Conservation (phyloP, 805 yeast species). For the Wickerhamomyces silvicola region DNA sequence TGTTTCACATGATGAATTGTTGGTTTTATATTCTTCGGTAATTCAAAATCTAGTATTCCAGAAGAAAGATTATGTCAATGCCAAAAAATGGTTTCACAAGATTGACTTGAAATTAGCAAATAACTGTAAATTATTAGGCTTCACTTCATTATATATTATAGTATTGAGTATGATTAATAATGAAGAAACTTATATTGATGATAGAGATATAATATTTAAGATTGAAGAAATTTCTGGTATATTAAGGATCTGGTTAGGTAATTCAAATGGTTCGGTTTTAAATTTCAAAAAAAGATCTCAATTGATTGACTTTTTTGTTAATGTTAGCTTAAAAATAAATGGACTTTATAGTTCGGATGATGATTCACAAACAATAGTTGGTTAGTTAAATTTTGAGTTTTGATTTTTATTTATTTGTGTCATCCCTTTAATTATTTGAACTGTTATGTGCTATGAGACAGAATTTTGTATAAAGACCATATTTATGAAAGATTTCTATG, state of each 20-base stretch:
- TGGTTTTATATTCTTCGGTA: constrained; percentile 22
- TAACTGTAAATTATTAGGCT: constrained; percentile 21
- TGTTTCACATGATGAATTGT: constrained; percentile 17
- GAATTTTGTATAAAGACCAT: too few relatives aligned
- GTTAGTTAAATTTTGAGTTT: too few relatives aligned
- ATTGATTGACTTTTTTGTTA: constrained; percentile 26
- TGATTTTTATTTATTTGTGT: neutral
- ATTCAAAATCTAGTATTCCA: constrained; percentile 21
- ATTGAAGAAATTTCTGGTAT: constrained; percentile 26
- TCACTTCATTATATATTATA: constrained; percentile 24
- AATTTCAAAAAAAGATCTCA: constrained; percentile 24
- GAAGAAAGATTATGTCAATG: constrained; percentile 17
- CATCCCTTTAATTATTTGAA: too few relatives aligned
- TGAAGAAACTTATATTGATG: constrained; percentile 9
- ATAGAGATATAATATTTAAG: constrained; percentile 14
- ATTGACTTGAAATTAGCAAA: constrained; percentile 12
- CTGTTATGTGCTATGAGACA: too few relatives aligned
- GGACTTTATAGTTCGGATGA: constrained; percentile 13
- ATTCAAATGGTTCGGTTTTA: constrained; percentile 22
- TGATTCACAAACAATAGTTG: too few relatives aligned
- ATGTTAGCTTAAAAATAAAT: constrained; percentile 19
- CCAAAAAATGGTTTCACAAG: constrained; percentile 20
- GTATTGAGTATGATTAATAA: constrained; percentile 17
- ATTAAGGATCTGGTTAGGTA: constrained; percentile 31
- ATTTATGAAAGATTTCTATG: too few relatives aligned